A percentile compares a stretch with the other conserved stretches of the same genome.
These are phyloP conservation scores for Aspergillus uvarum DNA, from an alignment of 2,329 filamentous ascomycete genomes.

Conservation along the genomic window DNA sequence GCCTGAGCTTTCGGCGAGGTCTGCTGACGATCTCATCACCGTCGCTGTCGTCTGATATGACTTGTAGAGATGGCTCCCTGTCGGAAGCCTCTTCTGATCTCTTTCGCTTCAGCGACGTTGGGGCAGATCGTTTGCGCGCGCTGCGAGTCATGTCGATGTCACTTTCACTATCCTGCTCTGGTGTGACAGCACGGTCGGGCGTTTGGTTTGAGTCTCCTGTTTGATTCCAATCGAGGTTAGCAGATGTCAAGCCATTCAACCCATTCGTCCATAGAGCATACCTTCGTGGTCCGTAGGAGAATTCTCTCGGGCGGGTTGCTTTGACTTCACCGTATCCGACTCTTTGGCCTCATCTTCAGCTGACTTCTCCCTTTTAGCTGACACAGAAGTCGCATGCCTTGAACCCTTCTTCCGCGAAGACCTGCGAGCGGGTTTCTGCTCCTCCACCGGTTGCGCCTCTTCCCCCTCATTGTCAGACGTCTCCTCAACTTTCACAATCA, in stretches of 20 bases:
- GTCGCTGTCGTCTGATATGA: slow-evolving; percentile 25
- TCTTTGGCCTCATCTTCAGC: not conserved
- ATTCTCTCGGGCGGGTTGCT: not conserved
- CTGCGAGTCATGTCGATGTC: slow-evolving; percentile 16
- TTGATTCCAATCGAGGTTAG: not conserved
- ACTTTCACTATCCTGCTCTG: slow-evolving; percentile 18
- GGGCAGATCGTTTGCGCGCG: slow-evolving; percentile 13
- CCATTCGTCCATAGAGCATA: too few relatives aligned
- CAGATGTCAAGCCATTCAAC: not conserved
- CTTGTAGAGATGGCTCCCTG: not conserved
- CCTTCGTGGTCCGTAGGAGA: too few relatives aligned
- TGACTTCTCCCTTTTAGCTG: not conserved
- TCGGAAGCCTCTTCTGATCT: slow-evolving; percentile 12
- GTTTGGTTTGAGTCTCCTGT: not conserved
- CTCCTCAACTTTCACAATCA: slow-evolving; percentile 10
- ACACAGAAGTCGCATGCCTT: not conserved
- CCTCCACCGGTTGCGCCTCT: not conserved
- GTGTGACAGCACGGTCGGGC: not conserved
- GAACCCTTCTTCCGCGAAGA: slow-evolving; percentile 1
- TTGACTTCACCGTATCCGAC: not conserved
- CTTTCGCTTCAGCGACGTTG: slow-evolving; percentile 18
- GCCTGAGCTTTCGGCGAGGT: slow-evolving; percentile 30
- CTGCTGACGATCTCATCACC: slow-evolving; percentile 28
- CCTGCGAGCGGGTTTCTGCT: not conserved
- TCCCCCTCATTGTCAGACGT: slow-evolving; percentile 2